Conservation (phyloP, 805 yeast species). For the Candida arabinofermentans region DNA sequence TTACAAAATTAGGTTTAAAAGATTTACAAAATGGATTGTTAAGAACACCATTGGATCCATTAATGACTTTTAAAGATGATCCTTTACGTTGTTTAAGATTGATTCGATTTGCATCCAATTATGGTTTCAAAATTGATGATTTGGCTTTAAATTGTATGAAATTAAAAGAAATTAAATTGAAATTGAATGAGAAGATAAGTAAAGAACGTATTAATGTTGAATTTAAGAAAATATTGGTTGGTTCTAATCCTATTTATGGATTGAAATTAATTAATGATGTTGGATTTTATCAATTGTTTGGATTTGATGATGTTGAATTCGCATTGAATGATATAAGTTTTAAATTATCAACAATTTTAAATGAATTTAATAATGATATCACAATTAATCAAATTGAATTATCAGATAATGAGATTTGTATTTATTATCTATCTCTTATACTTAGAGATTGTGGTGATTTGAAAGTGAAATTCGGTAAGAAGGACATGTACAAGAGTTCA, state of each 20-base stretch:
- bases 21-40: slow-evolving; percentile 70
- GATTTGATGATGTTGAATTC: slow-evolving; percentile 33
- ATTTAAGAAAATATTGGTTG: slow-evolving; percentile 68
- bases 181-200: slow-evolving; percentile 71
- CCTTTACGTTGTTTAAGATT: slow-evolving; percentile 86
- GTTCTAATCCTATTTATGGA: slow-evolving; percentile 61
- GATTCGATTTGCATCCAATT: slow-evolving; percentile 80
- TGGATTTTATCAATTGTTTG: slow-evolving; percentile 57
- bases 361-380: slow-evolving; percentile 8
- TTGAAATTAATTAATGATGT: slow-evolving; percentile 53
- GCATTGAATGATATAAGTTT: slow-evolving; percentile 19
- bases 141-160: slow-evolving; percentile 65
- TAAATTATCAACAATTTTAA: slow-evolving; percentile 17
- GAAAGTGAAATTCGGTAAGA: slow-evolving; percentile 26
- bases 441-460: slow-evolving; percentile 46
- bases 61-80: slow-evolving; percentile 85
- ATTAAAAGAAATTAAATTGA: slow-evolving; percentile 48
- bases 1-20: slow-evolving; percentile 67
- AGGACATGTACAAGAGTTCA: slow-evolving; percentile 38
- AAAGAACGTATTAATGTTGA: slow-evolving; percentile 90
- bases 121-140: slow-evolving; percentile 59
- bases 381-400: slow-evolving; percentile 15
- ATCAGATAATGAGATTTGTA: slow-evolving; percentile 18
- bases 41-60: slow-evolving; percentile 85
- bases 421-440: slow-evolving; percentile 46